A percentile compares a stretch with the other conserved stretches of the same genome.
Evolutionary conservation across 169 alveolate species (phyloP).

Genomic region (Plasmodium gallinaceum): DNA sequence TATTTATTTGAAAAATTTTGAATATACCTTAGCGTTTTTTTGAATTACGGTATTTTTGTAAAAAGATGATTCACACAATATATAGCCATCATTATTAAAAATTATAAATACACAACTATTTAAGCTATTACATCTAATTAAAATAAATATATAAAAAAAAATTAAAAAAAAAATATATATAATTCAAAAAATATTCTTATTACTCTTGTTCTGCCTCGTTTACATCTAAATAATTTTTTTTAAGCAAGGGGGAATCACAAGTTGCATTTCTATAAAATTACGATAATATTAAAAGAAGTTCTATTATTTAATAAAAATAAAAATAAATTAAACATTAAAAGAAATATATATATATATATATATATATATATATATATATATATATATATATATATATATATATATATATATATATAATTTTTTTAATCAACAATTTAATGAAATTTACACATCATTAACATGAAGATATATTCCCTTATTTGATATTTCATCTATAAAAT

Average conservation of each 20-base stretch:
- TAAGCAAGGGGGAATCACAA: conserved; percentile 63
- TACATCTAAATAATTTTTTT: conserved; percentile 55
- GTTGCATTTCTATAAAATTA: conserved; percentile 52
- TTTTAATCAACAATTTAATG: not conserved
- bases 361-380: not conserved
- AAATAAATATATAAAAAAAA: not conserved
- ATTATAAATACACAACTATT: conserved; percentile 60
- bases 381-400: conserved; percentile 7
- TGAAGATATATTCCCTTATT: conserved; percentile 69
- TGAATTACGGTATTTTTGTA: conserved; percentile 60
- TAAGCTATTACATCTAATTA: conserved; percentile 67
- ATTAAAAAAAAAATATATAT: conserved; percentile 5
- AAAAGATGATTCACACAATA: conserved; percentile 63
- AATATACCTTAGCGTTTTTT: conserved; percentile 46
- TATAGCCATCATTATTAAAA: conserved; percentile 61
- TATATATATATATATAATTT: not conserved
- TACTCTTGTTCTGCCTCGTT: conserved; percentile 74
- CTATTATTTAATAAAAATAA: not conserved
- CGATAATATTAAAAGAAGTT: not conserved
- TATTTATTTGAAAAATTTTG: not conserved
- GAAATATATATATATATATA: too few relatives aligned
- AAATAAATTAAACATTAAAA: not conserved
- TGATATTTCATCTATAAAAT: conserved; percentile 25
- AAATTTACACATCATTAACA: conserved; percentile 64
- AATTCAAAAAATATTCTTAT: conserved; percentile 1